phyloP scores from a whole-genome alignment of 2,329 filamentous ascomycete genomes.

The Alternaria metachromatica region DNA sequence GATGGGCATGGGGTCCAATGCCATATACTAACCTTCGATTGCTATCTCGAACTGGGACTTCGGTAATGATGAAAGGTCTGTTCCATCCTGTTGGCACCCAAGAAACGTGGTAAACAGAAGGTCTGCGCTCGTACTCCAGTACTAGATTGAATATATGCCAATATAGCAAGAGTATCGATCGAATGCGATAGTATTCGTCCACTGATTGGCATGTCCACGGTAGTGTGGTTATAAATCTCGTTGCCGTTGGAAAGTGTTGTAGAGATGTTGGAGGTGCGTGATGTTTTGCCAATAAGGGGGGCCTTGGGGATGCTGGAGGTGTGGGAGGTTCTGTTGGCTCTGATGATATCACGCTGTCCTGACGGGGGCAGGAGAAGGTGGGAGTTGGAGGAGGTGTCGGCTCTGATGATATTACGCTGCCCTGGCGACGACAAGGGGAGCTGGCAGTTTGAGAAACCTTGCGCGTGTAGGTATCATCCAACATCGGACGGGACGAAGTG shows the following conservation, averaged over 20 bases:
- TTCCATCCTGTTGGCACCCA: neutral
- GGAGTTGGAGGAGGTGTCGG: neutral
- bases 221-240: neutral
- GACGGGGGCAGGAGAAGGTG: neutral
- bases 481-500: neutral
- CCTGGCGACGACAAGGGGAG: neutral
- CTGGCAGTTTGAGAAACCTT: neutral
- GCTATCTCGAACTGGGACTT: neutral
- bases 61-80: neutral
- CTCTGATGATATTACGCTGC: neutral
- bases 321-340: neutral
- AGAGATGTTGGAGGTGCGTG: neutral
- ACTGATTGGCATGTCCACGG: too few relatives aligned
- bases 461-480: neutral
- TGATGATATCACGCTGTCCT: neutral
- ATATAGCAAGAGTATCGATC: neutral
- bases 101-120: neutral
- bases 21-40: neutral
- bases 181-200: neutral
- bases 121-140: neutral
- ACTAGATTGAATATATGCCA: constrained; percentile 9
- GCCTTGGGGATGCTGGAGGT: neutral
- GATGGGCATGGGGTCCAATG: neutral
- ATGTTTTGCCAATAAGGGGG: neutral
- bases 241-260: neutral